Percentiles rank a stretch among this genome's conserved stretches.
Evolutionary conservation across 192 early-diverging fungal species (phyloP).

Genomic region (Coemansia umbellata): DNA sequence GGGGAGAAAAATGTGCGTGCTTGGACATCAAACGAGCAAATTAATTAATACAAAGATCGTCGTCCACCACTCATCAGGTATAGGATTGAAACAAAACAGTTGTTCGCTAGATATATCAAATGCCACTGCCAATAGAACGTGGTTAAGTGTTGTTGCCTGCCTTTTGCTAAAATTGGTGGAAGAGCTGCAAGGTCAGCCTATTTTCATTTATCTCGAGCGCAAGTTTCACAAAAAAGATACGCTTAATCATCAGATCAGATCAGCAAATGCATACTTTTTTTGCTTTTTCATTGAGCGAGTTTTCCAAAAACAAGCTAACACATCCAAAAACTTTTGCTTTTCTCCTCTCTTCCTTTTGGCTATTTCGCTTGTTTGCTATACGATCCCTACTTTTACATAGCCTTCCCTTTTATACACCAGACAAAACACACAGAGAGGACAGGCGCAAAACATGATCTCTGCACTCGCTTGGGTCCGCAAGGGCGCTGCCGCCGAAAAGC

Average conservation of each 20-base stretch:
- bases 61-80: no score
- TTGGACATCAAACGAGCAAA: no score
- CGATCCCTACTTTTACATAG: neutral
- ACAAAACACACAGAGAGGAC: neutral
- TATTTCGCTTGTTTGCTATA: neutral
- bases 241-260: slow-evolving; percentile 4
- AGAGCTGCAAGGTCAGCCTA: no score
- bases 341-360: neutral
- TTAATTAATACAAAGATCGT: no score
- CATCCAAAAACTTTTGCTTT: neutral
- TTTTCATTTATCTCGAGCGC: no score
- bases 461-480: slow-evolving; percentile 89
- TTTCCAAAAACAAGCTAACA: neutral
- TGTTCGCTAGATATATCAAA: no score
- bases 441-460: slow-evolving; percentile 70
- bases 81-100: no score
- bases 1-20: no score
- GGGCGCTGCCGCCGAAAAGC: slow-evolving; percentile 81
- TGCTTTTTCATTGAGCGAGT: slow-evolving; percentile 2
- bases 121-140: no score
- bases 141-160: no score
- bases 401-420: neutral
- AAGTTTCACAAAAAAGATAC: no score
- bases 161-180: no score
- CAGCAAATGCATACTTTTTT: slow-evolving; percentile 8